A percentile compares a stretch with the other conserved stretches of the same genome.
Evolutionary conservation across 441 rosid genomes (phyloP).

Genomic region (Raphanus hybrid): DNA sequence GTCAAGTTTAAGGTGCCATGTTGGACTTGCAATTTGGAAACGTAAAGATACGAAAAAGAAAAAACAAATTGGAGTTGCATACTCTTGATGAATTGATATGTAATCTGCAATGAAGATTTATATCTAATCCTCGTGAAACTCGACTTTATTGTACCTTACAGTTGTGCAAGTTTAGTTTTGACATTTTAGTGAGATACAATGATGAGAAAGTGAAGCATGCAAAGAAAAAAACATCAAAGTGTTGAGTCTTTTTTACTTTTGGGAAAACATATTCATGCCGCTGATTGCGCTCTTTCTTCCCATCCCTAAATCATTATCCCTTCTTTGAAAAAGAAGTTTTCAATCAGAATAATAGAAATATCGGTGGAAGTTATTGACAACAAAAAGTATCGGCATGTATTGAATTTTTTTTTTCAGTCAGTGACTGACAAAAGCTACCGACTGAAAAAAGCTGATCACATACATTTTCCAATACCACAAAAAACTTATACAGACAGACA

Average conservation of each 20-base stretch:
- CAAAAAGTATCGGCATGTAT: neutral
- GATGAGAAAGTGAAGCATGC: conserved; percentile 34
- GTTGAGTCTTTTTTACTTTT: conserved; percentile 18
- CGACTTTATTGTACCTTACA: neutral
- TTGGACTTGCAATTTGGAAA: neutral
- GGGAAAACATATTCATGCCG: conserved; percentile 31
- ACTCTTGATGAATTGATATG: neutral
- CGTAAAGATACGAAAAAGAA: neutral
- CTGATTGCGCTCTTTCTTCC: conserved; percentile 23
- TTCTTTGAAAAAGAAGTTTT: neutral
- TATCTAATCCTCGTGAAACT: neutral
- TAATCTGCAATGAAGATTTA: neutral
- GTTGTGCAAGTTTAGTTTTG: neutral
- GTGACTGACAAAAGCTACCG: neutral
- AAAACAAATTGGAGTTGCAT: neutral
- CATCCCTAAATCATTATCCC: conserved; percentile 14
- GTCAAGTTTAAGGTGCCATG: neutral
- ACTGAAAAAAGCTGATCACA: neutral
- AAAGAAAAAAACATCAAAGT: conserved; percentile 17
- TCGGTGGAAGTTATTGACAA: neutral
- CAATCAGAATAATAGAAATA: neutral
- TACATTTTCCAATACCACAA: neutral
- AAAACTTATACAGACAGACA: neutral
- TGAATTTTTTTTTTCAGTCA: neutral
- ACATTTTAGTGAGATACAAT: neutral